Evolutionary conservation across 2,329 filamentous ascomycete species (phyloP).

Genomic region (Chalaropsis ovoidea): DNA sequence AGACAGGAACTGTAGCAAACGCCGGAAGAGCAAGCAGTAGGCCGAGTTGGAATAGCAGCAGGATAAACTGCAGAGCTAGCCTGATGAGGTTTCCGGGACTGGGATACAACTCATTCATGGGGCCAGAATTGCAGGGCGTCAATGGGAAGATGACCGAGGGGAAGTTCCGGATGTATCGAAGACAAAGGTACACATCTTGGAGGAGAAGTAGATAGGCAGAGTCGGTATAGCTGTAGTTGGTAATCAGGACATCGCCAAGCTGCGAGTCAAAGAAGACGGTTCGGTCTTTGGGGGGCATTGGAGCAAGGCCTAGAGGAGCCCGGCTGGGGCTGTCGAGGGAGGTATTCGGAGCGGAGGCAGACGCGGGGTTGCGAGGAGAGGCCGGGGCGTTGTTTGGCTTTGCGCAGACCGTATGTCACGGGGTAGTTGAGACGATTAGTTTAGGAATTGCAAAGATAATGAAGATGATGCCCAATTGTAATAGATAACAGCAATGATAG

Average conservation of each 20-base stretch:
- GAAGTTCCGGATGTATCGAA: slow-evolving; percentile 47
- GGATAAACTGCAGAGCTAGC: slow-evolving; percentile 47
- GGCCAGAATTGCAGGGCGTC: slow-evolving; percentile 41
- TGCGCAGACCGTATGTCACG: background rate
- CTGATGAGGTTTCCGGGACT: slow-evolving; percentile 48
- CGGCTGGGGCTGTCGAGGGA: background rate
- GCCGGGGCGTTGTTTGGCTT: background rate
- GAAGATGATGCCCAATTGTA: background rate
- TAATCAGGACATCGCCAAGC: slow-evolving; percentile 46
- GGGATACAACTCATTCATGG: slow-evolving; percentile 55
- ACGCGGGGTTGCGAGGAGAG: background rate
- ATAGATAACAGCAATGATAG: background rate
- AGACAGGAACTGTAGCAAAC: slow-evolving; percentile 41
- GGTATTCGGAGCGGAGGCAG: background rate
- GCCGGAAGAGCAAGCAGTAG: slow-evolving; percentile 47
- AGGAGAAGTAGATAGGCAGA: slow-evolving; percentile 41
- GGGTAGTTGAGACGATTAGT: too few relatives aligned
- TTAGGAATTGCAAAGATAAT: too few relatives aligned
- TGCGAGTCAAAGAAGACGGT: slow-evolving; percentile 51
- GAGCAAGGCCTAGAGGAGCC: background rate
- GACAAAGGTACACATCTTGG: slow-evolving; percentile 23
- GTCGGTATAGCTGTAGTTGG: slow-evolving; percentile 53
- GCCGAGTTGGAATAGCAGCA: slow-evolving; percentile 52
- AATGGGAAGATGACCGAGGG: slow-evolving; percentile 54
- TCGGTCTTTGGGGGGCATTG: slow-evolving; percentile 20